phyloP scores from a whole-genome alignment of 306 rosid genomes.

The Inga leiocalycina region DNA sequence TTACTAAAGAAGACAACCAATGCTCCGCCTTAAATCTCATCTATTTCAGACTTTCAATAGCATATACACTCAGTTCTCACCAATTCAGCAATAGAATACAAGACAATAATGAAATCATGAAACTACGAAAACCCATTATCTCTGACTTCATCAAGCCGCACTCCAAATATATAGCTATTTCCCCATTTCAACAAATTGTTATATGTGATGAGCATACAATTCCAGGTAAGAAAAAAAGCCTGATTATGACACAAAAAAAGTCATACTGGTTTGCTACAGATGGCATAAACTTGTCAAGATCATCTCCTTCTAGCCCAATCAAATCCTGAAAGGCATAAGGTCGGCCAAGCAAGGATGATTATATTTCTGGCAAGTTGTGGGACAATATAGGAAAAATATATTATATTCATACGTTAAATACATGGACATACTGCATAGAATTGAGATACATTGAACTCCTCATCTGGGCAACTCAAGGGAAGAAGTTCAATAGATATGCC shows the following conservation, averaged over 20 bases:
- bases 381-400: constrained; percentile 25
- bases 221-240: constrained; percentile 16
- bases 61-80: not conserved
- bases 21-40: not conserved
- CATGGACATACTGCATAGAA: constrained; percentile 76
- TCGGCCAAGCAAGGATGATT: constrained; percentile 23
- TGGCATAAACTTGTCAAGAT: constrained; percentile 63
- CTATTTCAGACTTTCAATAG: not conserved
- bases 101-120: not conserved
- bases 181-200: constrained; percentile 26
- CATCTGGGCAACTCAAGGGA: constrained; percentile 67
- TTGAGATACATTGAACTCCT: constrained; percentile 59
- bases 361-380: constrained; percentile 8
- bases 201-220: constrained; percentile 17
- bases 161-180: not conserved
- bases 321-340: constrained; percentile 60
- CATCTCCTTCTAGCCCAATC: constrained; percentile 75
- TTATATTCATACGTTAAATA: constrained; percentile 11
- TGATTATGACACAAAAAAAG: constrained; percentile 15
- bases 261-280: constrained; percentile 72
- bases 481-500: constrained; percentile 88
- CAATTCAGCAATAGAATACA: not conserved
- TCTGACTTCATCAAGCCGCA: constrained; percentile 17
- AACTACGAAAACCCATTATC: not conserved
- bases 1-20: constrained; percentile 6